These are phyloP conservation scores for Oenanthe sinensis DNA, from an alignment of 129 eudicot genomes.

Conservation along the genomic window DNA sequence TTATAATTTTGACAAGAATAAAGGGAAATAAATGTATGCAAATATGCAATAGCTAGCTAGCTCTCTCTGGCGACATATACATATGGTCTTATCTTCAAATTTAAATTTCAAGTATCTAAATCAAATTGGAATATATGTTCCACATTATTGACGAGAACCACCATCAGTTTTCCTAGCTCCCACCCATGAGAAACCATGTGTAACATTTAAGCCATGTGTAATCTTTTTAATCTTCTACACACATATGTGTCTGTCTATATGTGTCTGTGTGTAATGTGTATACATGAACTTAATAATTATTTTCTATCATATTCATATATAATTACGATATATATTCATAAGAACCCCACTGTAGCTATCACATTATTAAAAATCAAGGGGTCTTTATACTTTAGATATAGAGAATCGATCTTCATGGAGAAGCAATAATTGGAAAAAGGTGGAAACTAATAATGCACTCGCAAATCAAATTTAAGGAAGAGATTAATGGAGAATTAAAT, in stretches of 20 bases:
- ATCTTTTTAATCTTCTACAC: background rate
- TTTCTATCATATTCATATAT: no score
- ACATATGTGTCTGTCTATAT: no score
- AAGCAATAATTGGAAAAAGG: background rate
- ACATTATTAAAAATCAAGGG: background rate
- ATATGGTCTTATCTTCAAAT: background rate
- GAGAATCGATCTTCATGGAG: background rate
- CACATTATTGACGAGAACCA: background rate
- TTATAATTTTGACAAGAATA: background rate
- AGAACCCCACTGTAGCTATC: conserved; percentile 6
- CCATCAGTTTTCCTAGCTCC: background rate
- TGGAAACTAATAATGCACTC: conserved; percentile 1
- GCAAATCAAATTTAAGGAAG: background rate
- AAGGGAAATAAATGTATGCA: background rate
- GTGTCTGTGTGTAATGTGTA: no score
- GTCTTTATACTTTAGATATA: background rate
- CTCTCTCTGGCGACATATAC: background rate
- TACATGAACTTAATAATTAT: no score
- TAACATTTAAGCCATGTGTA: background rate
- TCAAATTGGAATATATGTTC: background rate
- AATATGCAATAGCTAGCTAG: background rate
- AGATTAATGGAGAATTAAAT: background rate
- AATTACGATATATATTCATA: background rate
- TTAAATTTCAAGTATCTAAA: background rate
- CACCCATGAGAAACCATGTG: background rate